phyloP scores from a whole-genome alignment of 75 land plant genomes.

The Ceratopteris richardii region DNA sequence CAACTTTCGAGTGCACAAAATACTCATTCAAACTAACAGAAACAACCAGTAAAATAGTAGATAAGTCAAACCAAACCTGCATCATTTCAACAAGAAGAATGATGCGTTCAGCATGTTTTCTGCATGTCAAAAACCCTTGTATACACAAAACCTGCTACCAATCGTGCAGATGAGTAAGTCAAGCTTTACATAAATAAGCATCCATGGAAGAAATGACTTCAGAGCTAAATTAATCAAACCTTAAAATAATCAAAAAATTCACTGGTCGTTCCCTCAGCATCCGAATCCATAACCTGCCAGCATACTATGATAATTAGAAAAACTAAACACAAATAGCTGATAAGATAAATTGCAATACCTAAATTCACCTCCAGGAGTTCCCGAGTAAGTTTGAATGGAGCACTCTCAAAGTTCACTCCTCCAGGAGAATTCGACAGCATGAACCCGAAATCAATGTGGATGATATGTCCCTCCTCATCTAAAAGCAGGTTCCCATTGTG shows the following conservation, averaged over 20 bases:
- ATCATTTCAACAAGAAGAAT: slow-evolving; percentile 98
- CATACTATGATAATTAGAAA: not conserved
- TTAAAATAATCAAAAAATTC: slow-evolving; percentile 99
- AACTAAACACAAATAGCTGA: not conserved
- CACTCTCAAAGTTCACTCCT: slow-evolving; percentile 99
- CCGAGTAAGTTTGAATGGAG: slow-evolving; percentile 96
- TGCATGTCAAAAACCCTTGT: slow-evolving; percentile 96
- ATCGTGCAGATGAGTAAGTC: not conserved
- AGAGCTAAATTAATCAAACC: slow-evolving; percentile 12
- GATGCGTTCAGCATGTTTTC: slow-evolving; percentile 98
- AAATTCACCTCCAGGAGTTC: slow-evolving; percentile 89
- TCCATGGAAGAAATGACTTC: not conserved
- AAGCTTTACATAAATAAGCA: no score
- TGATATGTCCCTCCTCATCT: slow-evolving; percentile 99
- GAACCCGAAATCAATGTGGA: slow-evolving; percentile 98
- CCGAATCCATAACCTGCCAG: slow-evolving; percentile 98
- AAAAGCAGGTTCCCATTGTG: slow-evolving; percentile 92
- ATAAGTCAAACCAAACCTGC: slow-evolving; percentile 47
- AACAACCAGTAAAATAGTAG: no score
- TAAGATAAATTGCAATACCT: not conserved
- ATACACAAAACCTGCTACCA: slow-evolving; percentile 88
- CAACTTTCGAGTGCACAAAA: no score
- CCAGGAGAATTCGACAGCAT: slow-evolving; percentile 99
- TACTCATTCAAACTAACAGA: no score
- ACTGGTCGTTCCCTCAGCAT: slow-evolving; percentile 97